These are phyloP conservation scores for Fraxinus albicans DNA, from an alignment of 305 asterid species.

Conservation along the genomic window DNA sequence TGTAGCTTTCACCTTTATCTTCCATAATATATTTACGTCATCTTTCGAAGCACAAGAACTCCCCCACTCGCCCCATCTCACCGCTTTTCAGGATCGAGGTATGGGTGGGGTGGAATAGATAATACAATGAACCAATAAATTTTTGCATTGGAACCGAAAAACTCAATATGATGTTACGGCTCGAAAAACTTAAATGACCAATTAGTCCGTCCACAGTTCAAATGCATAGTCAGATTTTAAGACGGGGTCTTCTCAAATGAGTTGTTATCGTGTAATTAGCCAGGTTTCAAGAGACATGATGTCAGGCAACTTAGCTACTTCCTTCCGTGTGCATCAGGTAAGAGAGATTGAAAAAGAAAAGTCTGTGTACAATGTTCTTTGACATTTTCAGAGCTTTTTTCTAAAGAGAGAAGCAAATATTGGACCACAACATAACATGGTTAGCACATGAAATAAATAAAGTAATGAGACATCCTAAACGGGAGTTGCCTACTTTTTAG, in stretches of 20 bases:
- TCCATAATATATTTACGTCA: background rate
- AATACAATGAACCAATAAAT: background rate
- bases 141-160: background rate
- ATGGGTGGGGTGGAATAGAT: background rate
- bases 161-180: background rate
- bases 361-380: background rate
- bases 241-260: background rate
- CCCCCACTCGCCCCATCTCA: background rate
- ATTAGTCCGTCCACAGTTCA: background rate
- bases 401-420: background rate
- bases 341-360: background rate
- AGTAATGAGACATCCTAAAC: conserved; percentile 24
- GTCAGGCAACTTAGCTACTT: background rate
- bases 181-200: background rate
- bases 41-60: background rate
- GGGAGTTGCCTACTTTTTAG: conserved; percentile 10
- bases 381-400: background rate
- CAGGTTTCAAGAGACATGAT: background rate
- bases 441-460: conserved; percentile 33
- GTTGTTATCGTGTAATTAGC: too few species aligned
- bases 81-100: background rate
- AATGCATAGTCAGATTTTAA: background rate
- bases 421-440: conserved; percentile 35
- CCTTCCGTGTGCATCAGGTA: background rate
- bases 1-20: conserved; percentile 29